Evolutionary conservation across 768 basidiomycete species (phyloP), one percentile per base, ranked within the genome.

Genomic region (Cantharellus anzutake): DNA sequence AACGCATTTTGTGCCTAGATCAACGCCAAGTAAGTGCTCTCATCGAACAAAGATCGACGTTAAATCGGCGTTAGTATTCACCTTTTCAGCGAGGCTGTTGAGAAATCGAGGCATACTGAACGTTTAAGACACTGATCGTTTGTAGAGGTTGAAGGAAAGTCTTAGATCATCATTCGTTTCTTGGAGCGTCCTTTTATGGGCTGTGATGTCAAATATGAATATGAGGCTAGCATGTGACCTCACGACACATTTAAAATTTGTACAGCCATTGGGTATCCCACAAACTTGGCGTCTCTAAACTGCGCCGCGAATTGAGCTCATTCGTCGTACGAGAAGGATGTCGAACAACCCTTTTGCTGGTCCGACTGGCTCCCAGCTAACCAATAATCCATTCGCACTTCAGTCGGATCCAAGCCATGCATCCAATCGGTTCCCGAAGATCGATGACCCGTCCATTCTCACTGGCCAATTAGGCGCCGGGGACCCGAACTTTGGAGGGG

Each of bases 261-360:
- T 29, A 29, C 20, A 29, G 20, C 20, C 20, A 29, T 29, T 29
- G 20, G 20, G 20, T 29, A 29, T 29, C 20, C 20, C 20, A 29
- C 20, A 29, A 29, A 29, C 20, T 29, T 29, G 20, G 20, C 20
- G 20, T 29, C 20, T 29, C 20, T 29, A 29, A 29, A 29, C 20
- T 29, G 20, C 20, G 20, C 20, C 20, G 20, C 20, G 20, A 29
- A 29, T 29, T 29, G 20, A 29, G 20, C 20, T 29, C 20, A 29
- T 29, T 29, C 20, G 20, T 29, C 20, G n/a, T n/a, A n/a, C n/a
- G n/a, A n/a, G n/a, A n/a, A n/a, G n/a, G 52, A 55, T 55, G 52
- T 55, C 52, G 52, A 55, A 55, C 35, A 55, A 55, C 52, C 52
- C 52, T 7, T 55, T 55, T 55, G 20, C 20, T 29, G 52, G 52